A percentile compares a stretch with the other conserved stretches of the same genome.
phyloP scores from a whole-genome alignment of 176 grass and related monocot genomes.

The Eleusine coracana region DNA sequence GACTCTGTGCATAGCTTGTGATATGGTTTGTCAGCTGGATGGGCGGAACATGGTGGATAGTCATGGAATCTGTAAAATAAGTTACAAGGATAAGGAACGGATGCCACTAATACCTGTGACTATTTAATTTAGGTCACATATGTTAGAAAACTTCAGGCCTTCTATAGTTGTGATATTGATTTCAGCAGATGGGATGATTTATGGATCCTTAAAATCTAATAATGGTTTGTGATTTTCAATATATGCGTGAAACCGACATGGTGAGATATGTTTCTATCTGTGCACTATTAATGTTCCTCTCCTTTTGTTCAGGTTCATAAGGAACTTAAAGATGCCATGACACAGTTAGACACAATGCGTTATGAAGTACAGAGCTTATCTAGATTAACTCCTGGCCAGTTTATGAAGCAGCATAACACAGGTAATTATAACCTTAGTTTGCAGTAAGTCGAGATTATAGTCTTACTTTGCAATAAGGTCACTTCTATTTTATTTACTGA shows the following conservation, averaged over 20 bases:
- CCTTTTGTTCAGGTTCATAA: slow-evolving; percentile 72
- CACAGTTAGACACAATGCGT: slow-evolving; percentile 81
- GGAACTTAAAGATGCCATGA: slow-evolving; percentile 88
- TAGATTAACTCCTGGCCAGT: slow-evolving; percentile 66
- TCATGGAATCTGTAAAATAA: background rate
- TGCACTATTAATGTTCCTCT: slow-evolving; percentile 13
- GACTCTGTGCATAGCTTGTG: background rate
- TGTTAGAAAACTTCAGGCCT: background rate
- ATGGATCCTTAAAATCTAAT: background rate
- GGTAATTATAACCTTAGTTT: slow-evolving; percentile 23
- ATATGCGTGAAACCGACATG: background rate
- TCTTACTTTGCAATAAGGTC: background rate
- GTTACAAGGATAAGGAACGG: no score
- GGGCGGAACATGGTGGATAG: background rate
- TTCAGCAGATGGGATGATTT: slow-evolving; percentile 12
- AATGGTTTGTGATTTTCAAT: slow-evolving; percentile 20
- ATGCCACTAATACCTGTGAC: no score
- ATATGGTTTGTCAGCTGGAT: background rate
- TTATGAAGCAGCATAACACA: slow-evolving; percentile 34
- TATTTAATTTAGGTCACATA: background rate
- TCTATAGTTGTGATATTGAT: background rate
- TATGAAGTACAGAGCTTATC: slow-evolving; percentile 89
- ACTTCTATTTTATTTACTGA: background rate
- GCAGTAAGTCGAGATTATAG: background rate
- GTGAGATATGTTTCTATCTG: background rate